phyloP scores from a whole-genome alignment of 176 grass and related monocot species.

The Chloris gayana region DNA sequence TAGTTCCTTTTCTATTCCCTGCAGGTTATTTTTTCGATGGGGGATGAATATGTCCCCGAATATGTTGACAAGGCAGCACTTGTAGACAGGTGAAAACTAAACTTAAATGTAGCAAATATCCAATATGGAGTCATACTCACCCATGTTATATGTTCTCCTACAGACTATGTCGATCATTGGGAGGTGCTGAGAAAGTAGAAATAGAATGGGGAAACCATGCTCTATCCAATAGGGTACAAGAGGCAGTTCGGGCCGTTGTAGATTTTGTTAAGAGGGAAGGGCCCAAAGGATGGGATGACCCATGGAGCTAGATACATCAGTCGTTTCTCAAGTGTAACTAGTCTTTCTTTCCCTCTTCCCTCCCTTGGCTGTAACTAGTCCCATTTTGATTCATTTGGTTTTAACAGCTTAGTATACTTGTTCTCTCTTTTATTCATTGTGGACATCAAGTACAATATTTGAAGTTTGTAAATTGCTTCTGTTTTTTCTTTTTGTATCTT shows the following conservation, averaged over 20 bases:
- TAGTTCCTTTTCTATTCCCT: slow-evolving; percentile 22
- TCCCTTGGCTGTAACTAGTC: slow-evolving; percentile 18
- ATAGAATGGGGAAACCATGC: slow-evolving; percentile 93
- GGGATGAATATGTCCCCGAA: slow-evolving; percentile 89
- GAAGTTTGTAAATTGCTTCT: slow-evolving; percentile 41
- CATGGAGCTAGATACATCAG: slow-evolving; percentile 73
- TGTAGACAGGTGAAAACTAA: slow-evolving; percentile 60
- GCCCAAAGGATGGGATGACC: slow-evolving; percentile 97
- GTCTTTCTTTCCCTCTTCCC: not conserved
- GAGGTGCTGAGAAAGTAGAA: slow-evolving; percentile 90
- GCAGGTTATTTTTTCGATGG: slow-evolving; percentile 98
- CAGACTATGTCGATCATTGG: slow-evolving; percentile 78
- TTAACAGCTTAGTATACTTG: not conserved
- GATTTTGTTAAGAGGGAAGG: slow-evolving; percentile 99
- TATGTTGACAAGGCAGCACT: slow-evolving; percentile 95
- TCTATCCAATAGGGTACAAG: slow-evolving; percentile 90
- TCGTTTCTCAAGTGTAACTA: slow-evolving; percentile 39
- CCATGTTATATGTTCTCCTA: slow-evolving; percentile 29
- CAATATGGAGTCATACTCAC: slow-evolving; percentile 28
- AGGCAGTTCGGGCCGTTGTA: slow-evolving; percentile 84
- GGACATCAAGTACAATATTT: slow-evolving; percentile 14
- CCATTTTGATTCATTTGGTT: slow-evolving; percentile 35
- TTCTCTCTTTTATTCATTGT: slow-evolving; percentile 4
- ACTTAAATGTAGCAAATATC: slow-evolving; percentile 21
- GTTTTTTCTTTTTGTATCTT: slow-evolving; percentile 3